Conservation (phyloP, 2,329 filamentous ascomycete genomes). For the Chaetomiaceae sp. region DNA sequence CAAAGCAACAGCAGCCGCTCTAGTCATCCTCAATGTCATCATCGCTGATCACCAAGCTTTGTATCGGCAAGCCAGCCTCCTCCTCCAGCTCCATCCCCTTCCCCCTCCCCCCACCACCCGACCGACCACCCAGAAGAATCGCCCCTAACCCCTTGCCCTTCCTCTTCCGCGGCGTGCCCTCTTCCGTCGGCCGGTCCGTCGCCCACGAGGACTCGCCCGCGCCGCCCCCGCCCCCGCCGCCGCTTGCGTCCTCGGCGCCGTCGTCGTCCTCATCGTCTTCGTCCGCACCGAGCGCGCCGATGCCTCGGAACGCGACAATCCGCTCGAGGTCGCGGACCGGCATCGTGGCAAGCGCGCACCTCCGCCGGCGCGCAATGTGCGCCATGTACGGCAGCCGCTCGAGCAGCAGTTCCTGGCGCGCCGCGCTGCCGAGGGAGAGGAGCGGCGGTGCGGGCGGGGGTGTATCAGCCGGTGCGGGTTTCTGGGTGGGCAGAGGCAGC, state of each 20-base stretch:
- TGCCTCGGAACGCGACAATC: slow-evolving; percentile 60
- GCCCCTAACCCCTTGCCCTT: slow-evolving; percentile 23
- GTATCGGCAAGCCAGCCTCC: slow-evolving; percentile 41
- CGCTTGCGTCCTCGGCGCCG: slow-evolving; percentile 31
- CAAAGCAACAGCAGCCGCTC: too few species aligned
- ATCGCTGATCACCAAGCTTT: slow-evolving; percentile 68
- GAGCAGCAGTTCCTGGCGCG: slow-evolving; percentile 68
- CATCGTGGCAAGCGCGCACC: slow-evolving; percentile 30
- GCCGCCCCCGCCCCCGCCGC: slow-evolving; percentile 32
- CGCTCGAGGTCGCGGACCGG: slow-evolving; percentile 57
- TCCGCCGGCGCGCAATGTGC: slow-evolving; percentile 49
- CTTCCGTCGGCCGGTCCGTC: slow-evolving; percentile 55
- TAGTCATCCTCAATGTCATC: slow-evolving; percentile 75
- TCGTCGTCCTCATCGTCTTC: slow-evolving; percentile 42
- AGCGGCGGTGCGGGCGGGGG: slow-evolving; percentile 31
- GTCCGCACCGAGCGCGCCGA: slow-evolving; percentile 37
- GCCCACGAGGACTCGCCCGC: too few species aligned
- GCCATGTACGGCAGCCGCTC: slow-evolving; percentile 84
- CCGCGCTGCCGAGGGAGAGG: slow-evolving; percentile 57
- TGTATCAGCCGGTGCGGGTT: too few species aligned
- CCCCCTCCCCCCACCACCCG: slow-evolving; percentile 17
- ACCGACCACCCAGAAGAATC: slow-evolving; percentile 21
- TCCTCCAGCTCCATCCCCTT: slow-evolving; percentile 24
- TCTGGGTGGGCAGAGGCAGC: too few species aligned
- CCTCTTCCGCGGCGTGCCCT: slow-evolving; percentile 42